Evolutionary conservation across 495 filamentous ascomycete genomes (phyloP).

Genomic region (Penicillium paradoxum): DNA sequence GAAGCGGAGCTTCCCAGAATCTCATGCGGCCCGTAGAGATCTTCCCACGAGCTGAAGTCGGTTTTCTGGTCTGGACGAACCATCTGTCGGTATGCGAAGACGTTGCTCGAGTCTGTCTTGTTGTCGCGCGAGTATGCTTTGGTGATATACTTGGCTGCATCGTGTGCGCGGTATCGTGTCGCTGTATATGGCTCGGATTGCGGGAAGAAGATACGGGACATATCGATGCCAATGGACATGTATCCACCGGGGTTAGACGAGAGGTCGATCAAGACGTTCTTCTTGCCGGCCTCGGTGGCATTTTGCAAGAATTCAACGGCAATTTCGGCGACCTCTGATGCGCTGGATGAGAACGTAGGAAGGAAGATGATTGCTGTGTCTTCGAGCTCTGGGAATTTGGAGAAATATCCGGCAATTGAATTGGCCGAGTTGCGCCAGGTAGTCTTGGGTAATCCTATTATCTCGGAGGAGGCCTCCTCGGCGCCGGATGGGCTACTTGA

Average conservation of each 20-base stretch:
- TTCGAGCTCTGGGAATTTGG: conserved; percentile 25
- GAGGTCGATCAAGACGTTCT: conserved; percentile 52
- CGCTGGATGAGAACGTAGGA: conserved; percentile 29
- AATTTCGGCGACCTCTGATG: conserved; percentile 17
- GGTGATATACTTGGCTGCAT: conserved; percentile 37
- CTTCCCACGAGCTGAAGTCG: conserved; percentile 49
- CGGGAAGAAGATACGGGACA: conserved; percentile 38
- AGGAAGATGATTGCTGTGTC: conserved; percentile 38
- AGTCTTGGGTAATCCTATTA: conserved; percentile 46
- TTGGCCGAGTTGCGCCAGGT: conserved; percentile 43
- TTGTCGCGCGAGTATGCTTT: conserved; percentile 25
- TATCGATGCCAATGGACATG: conserved; percentile 23
- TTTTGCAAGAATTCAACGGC: conserved; percentile 32
- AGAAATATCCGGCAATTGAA: conserved; percentile 37
- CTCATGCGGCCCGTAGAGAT: conserved; percentile 46
- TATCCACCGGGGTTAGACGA: conserved; percentile 51
- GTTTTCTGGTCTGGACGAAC: conserved; percentile 23
- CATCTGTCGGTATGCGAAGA: conserved; percentile 15
- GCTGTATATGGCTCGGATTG: conserved; percentile 30
- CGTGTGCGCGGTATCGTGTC: conserved; percentile 39
- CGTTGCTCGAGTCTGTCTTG: conserved; percentile 14
- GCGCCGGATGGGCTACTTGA: conserved; percentile 28
- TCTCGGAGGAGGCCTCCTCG: conserved; percentile 53
- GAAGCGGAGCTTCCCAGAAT: conserved; percentile 41
- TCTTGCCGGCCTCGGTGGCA: conserved; percentile 35